Evolutionary conservation across 768 basidiomycete genomes (phyloP).

Genomic region (Tulasnella sp.): DNA sequence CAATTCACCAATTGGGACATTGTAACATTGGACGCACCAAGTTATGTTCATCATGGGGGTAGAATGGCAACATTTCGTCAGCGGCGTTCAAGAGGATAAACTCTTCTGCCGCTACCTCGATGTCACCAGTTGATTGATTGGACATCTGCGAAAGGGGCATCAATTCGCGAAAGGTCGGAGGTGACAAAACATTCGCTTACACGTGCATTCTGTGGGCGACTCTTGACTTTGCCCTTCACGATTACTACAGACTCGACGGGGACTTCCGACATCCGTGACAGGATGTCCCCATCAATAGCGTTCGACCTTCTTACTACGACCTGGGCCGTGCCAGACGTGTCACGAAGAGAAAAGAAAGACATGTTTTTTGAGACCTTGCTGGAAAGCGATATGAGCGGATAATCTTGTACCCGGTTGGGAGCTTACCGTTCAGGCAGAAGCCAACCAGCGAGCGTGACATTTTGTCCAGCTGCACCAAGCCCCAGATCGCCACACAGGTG

Average conservation of each 20-base stretch:
- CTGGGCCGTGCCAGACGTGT: conserved; percentile 65
- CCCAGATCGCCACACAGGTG: conserved; percentile 53
- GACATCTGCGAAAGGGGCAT: neutral
- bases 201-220: neutral
- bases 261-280: conserved; percentile 42
- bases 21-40: conserved; percentile 39
- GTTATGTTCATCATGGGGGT: conserved; percentile 62
- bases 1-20: neutral
- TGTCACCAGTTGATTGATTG: conserved; percentile 53
- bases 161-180: neutral
- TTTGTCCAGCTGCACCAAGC: conserved; percentile 37
- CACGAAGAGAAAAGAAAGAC: conserved; percentile 80
- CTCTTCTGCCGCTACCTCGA: conserved; percentile 65
- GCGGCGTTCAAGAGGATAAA: conserved; percentile 75
- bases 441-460: conserved; percentile 70
- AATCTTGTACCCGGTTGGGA: conserved; percentile 20
- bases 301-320: conserved; percentile 49
- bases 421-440: conserved; percentile 68
- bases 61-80: conserved; percentile 57
- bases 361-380: conserved; percentile 57
- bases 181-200: neutral
- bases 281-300: conserved; percentile 21
- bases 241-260: conserved; percentile 70
- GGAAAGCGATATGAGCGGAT: neutral
- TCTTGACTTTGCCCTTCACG: conserved; percentile 58